These are phyloP conservation scores for Penstemon eatonii DNA, from an alignment of 257 asterid species.

Conservation along the genomic window DNA sequence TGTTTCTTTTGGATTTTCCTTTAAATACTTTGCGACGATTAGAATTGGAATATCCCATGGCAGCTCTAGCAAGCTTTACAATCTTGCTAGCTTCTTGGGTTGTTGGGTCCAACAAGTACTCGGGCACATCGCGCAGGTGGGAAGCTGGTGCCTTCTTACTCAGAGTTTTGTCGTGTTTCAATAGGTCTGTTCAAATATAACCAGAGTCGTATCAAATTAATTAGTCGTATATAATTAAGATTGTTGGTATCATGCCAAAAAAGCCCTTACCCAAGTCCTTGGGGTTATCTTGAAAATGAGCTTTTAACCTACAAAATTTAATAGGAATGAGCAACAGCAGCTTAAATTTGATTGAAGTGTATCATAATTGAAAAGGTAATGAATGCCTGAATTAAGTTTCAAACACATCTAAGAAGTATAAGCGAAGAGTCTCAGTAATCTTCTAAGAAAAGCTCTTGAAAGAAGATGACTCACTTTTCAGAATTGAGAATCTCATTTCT, in stretches of 20 bases:
- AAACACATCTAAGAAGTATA: conserved; percentile 11
- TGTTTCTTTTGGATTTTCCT: conserved; percentile 63
- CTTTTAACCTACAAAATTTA: conserved; percentile 67
- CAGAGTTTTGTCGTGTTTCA: conserved; percentile 83
- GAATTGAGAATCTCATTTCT: conserved; percentile 94
- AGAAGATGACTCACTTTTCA: conserved; percentile 67
- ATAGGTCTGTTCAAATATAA: conserved; percentile 56
- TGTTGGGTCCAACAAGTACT: conserved; percentile 82
- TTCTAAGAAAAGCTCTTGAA: neutral
- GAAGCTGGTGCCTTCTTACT: conserved; percentile 83
- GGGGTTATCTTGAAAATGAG: conserved; percentile 94
- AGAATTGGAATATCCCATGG: conserved; percentile 67
- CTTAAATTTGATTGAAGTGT: neutral
- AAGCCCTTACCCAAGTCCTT: conserved; percentile 69
- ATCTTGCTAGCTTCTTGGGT: conserved; percentile 97
- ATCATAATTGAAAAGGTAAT: conserved; percentile 2
- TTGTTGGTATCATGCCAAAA: neutral
- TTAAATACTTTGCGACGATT: conserved; percentile 55
- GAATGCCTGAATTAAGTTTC: neutral
- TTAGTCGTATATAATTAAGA: neutral
- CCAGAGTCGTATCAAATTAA: conserved; percentile 16
- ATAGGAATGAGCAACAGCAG: conserved; percentile 4
- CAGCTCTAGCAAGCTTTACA: conserved; percentile 89
- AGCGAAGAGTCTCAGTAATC: neutral
- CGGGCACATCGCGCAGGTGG: conserved; percentile 82